A percentile compares a stretch with the other conserved stretches of the same genome.
phyloP scores from a whole-genome alignment of 1,284 basidiomycete species.

The Kwoniella shivajii region DNA sequence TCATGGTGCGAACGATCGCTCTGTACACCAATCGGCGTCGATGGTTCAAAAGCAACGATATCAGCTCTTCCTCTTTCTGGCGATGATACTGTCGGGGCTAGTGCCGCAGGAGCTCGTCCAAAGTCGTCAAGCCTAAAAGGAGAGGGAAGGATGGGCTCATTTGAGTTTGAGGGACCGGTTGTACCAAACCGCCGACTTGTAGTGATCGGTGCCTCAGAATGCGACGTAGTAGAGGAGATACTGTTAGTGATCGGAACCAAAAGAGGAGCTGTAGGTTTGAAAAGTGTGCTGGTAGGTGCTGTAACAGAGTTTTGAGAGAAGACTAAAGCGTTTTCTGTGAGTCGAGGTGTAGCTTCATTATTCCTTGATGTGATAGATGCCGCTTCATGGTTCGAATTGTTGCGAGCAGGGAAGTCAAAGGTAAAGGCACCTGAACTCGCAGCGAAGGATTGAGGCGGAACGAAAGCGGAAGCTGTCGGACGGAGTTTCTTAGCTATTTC shows the following conservation, averaged over 20 bases:
- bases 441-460: neutral
- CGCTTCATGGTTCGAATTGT: neutral
- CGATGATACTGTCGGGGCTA: neutral
- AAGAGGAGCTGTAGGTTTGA: neutral
- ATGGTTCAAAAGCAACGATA: slow-evolving; percentile 8
- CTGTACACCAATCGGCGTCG: neutral
- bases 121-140: neutral
- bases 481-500: slow-evolving; percentile 3
- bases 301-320: neutral
- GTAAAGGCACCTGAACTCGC: neutral
- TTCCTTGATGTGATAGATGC: neutral
- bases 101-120: neutral
- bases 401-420: neutral
- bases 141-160: neutral
- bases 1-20: too few relatives aligned
- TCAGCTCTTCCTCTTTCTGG: slow-evolving; percentile 2
- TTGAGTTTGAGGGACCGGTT: too few relatives aligned
- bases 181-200: too few relatives aligned
- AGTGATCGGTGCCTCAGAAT: too few relatives aligned
- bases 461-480: neutral
- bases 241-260: neutral
- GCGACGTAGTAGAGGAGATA: too few relatives aligned
- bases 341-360: neutral
- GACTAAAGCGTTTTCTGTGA: neutral
- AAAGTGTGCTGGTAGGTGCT: neutral